A percentile compares a stretch with the other conserved stretches of the same genome.
Conservation (phyloP, 2,329 filamentous ascomycete species). For the Claviceps lovelessii region DNA sequence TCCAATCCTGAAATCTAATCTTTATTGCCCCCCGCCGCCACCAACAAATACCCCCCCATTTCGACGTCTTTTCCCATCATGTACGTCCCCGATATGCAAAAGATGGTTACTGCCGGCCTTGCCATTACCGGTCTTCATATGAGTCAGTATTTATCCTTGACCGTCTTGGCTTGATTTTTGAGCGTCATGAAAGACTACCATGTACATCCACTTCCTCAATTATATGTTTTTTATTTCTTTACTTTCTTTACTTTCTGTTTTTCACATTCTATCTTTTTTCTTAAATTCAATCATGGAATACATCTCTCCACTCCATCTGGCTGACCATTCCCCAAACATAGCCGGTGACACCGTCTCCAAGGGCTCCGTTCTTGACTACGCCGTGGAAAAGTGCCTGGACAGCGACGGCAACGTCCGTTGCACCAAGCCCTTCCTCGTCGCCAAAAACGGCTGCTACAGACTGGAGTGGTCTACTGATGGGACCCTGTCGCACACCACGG, state of each 20-base stretch:
- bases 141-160: conserved; percentile 1
- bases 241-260: no score
- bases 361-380: conserved; percentile 27
- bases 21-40: no score
- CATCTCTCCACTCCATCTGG: no score
- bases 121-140: conserved; percentile 6
- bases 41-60: background rate
- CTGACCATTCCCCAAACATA: background rate
- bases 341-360: conserved; percentile 11
- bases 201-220: background rate
- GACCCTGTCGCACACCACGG: conserved; percentile 25
- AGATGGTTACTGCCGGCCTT: conserved; percentile 8
- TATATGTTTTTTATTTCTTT: no score
- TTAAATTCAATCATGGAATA: no score
- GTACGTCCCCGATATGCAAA: conserved; percentile 9
- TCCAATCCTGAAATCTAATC: no score
- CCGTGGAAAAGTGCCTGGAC: conserved; percentile 27
- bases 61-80: conserved; percentile 1
- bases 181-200: no score
- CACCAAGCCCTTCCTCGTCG: conserved; percentile 25
- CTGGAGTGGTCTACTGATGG: conserved; percentile 25
- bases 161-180: no score
- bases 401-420: conserved; percentile 23
- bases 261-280: no score
- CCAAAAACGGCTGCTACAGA: conserved; percentile 24